Base-by-base conservation (phyloP, 176 grass and related monocot species). In the Chloris gayana region DNA sequence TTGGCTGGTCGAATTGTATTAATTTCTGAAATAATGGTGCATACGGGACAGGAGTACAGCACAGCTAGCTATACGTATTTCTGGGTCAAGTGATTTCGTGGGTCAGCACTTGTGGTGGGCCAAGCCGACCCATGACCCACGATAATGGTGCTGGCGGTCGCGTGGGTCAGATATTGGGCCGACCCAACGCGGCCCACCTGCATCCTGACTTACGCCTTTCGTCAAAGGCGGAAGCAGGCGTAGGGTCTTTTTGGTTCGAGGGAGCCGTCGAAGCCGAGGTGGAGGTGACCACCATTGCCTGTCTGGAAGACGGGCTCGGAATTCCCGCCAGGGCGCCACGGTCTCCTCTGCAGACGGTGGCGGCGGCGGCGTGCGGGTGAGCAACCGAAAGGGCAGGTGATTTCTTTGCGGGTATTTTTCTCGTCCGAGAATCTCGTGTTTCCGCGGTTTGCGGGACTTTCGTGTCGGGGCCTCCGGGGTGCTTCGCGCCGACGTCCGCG, bases 261-360 rank as follows among this genome's bases (percentile, higher is more conserved):
- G 25, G 41, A 32, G 45, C 18, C 6, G 29, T 63, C 38, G 38
- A 18, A n/a, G 30, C 17, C 19, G 41, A 26, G 72, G 50, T 2
- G 31, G 12, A 14, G 31, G 50, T 24, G 31, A 7, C 50, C 72
- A 57, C 61, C 44, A 79, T 45, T 53, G 31, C 8, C 24, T 70
- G 26, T 72, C 69, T 53, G 11, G 63, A 33, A 53, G 42, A 26
- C 31, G 8, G 22, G 46, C 33, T 34, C 76, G 63, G 82, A 70
- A 60, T 74, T 73, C 84, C 76, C 59, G 47, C 69, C 37, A 38
- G 33, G 14, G 39, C 76, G 46, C 47, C 47, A 17, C 26, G 9
- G 47, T 17, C 64, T 32, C 37, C 19, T 69, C 58, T 34, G 60
- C 37, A 37, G 37, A n/a, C 37, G 37, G 37, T 7, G 12, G 21